Evolutionary conservation across 441 rosid species (phyloP), one percentile per base, ranked within the genome.

Genomic region (Aquilaria agallochum): DNA sequence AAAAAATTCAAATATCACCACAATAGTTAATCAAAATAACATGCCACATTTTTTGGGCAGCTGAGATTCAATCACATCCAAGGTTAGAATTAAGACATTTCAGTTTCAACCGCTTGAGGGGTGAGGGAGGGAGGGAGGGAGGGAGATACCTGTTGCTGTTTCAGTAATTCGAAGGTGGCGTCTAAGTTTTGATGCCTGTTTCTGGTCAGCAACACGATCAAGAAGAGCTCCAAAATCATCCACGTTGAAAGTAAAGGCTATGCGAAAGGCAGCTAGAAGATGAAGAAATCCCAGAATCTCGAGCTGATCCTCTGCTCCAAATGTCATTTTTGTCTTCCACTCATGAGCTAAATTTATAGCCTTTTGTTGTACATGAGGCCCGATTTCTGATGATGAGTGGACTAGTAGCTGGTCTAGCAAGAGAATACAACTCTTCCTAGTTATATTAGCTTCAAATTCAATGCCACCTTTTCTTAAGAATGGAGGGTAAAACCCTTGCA

Each of bases 161-260:
- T 70, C 54, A 59, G 71, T 34, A 53, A 71, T n/a, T 49, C 78
- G 66, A 59, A 72, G 77, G 68, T 67, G 77, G 50, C 69, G 55
- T 27, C 56, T 55, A 48, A 71, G 53, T 64, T 68, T 67, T 13
- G 62, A 63, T 52, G 70, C 54, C 20, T 68, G 69, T 53, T 57
- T 66, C 63, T 64, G 56, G 14, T 63, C 74, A 3, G 33, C 52
- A 15, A 56, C 65, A 44, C 32, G 51, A 4, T 31, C 67, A 56
- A 71, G 10, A 45, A 52, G 40, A 45, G 12, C 47, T 55, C 48
- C 40, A 27, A 55, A 67, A 66, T 71, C 74, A 55, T 50, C n/a
- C 0, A 33, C 62, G 8, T 61, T 49, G 5, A 50, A 65, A 52
- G 59, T 31, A 46, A 63, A 55, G 32, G 33, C 47, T 48, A 71